Conservation (phyloP, 768 basidiomycete genomes). For the Pulveroboletus sp. region DNA sequence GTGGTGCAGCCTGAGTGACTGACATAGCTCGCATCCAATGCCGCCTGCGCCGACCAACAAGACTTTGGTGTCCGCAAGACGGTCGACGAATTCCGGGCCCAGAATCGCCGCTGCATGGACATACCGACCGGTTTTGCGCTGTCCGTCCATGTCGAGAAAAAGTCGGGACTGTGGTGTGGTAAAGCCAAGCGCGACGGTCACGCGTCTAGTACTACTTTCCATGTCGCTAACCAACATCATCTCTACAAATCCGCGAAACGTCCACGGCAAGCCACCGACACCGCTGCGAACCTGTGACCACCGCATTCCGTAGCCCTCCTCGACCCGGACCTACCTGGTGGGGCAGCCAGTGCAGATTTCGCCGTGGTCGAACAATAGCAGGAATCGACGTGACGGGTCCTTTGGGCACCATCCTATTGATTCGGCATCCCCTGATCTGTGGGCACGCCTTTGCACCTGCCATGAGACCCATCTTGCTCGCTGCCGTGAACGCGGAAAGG, state of each 20-base stretch:
- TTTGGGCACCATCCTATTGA: slow-evolving; percentile 54
- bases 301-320: slow-evolving; percentile 65
- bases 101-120: slow-evolving; percentile 76
- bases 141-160: slow-evolving; percentile 3
- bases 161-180: not conserved
- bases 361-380: slow-evolving; percentile 57
- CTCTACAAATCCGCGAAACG: slow-evolving; percentile 63
- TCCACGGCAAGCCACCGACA: slow-evolving; percentile 30
- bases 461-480: slow-evolving; percentile 47
- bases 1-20: slow-evolving; percentile 27
- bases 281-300: slow-evolving; percentile 52
- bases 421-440: slow-evolving; percentile 39
- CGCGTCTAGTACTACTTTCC: slow-evolving; percentile 39
- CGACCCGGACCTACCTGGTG: slow-evolving; percentile 55
- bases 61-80: slow-evolving; percentile 63
- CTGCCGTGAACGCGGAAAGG: slow-evolving; percentile 46
- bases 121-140: slow-evolving; percentile 35
- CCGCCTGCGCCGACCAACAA: slow-evolving; percentile 95
- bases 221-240: too few species aligned
- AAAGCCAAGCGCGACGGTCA: slow-evolving; percentile 9
- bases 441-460: slow-evolving; percentile 62
- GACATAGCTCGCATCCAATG: slow-evolving; percentile 94
- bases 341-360: slow-evolving; percentile 65
- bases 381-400: slow-evolving; percentile 48
- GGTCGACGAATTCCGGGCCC: slow-evolving; percentile 64